Evolutionary conservation across 2,329 filamentous ascomycete species (phyloP), one percentile per base, ranked within the genome.

Genomic region (Aspergillus ochraceus): DNA sequence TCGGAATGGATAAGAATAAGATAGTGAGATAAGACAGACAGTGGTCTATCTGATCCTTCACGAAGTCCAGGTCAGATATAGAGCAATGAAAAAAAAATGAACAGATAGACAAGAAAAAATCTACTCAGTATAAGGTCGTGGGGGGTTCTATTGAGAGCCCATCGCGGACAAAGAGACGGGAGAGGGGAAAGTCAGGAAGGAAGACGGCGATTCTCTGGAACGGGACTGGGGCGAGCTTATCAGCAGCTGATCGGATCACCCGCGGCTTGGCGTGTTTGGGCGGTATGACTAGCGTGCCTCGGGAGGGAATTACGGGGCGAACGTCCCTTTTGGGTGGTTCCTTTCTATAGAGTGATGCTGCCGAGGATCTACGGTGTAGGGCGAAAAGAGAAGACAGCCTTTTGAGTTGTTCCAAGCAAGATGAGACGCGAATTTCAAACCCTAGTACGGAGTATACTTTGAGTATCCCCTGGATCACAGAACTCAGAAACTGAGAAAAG

Each of bases 81-180:
- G 11, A 36, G 32, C 32, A 36, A 50, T 30, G n/a, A 50, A 55
- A 55, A 57, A 49, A 54, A 55, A 12, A 47, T 14, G 4, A 11
- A 50, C 49, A 59, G 29, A 56, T 29, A 42, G 19, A 36, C 10
- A 29, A 29, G 26, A 9, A 29, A 9, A 29, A 29, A 3, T 29
- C n/a, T 14, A 42, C 26, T 36, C 11, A 19, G 20, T 26, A 14
- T 39, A 22, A 26, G 32, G 24, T 29, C 11, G 19, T 14, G 39
- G 42, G 45, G 45, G 26, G 26, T 29, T 54, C 50, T 61, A 64
- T 60, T 63, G 60, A 64, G 26, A 30, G 52, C 54, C 62, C 59
- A 60, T 60, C 51, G 47, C 49, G 57, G 56, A 57, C 19, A 54
- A 50, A 58, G 36, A 42, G 17, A 42, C 49, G 39, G 29, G 32